Conservation (phyloP, 2,329 filamentous ascomycete species). For the Neopestalotiopsis clavispora region DNA sequence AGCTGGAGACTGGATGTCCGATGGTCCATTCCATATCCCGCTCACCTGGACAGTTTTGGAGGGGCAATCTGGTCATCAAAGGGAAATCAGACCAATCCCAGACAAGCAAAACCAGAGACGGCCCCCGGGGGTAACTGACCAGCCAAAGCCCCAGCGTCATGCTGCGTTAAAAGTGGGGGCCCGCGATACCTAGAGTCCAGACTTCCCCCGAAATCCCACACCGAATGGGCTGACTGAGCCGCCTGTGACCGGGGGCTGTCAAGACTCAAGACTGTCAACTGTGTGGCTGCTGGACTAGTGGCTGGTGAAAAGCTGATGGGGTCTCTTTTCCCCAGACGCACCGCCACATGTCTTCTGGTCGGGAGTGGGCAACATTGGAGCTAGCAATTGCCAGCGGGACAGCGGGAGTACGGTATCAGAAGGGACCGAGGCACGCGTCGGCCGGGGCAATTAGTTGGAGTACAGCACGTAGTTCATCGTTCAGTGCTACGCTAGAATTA, state of each 20-base stretch:
- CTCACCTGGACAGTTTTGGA: constrained; percentile 9
- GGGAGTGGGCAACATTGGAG: background rate
- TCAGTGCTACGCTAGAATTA: background rate
- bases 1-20: background rate
- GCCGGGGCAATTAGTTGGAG: constrained; percentile 1
- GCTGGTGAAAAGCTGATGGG: background rate
- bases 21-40: background rate
- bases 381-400: too few relatives aligned
- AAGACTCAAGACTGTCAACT: too few relatives aligned
- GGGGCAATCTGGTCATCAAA: background rate
- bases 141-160: background rate
- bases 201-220: background rate
- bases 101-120: background rate
- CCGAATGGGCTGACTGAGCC: background rate
- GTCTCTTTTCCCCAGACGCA: background rate
- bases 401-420: constrained; percentile 2
- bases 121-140: background rate
- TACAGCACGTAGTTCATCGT: background rate
- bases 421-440: constrained; percentile 13
- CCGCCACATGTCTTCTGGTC: background rate
- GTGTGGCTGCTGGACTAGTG: background rate
- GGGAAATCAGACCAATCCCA: constrained; percentile 1
- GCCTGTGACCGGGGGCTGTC: too few relatives aligned
- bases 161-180: background rate
- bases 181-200: background rate